Base-by-base conservation (phyloP, 176 grass and related monocot species). In the Echinochloa phyllopogon region DNA sequence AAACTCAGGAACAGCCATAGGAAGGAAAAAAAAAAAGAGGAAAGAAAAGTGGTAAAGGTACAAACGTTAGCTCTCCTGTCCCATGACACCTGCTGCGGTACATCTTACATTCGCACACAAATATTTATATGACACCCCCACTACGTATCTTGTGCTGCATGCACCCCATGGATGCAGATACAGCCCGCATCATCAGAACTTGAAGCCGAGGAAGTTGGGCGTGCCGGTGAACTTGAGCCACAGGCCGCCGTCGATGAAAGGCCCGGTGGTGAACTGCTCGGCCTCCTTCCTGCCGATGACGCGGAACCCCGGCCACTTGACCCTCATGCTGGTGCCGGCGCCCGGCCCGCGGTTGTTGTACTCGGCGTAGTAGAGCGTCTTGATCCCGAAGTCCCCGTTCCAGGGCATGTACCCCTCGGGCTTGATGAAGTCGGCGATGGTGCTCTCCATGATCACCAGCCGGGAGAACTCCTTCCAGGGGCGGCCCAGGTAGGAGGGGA, bases 311-410 rank as follows among this genome's bases (percentile, higher is more conserved):
- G 85, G 87, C 94, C 94, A 97, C 14, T 29, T 97, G 33, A 97
- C 94, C 62, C 94, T 86, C 81, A 71, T 71, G 70, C 82, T 89
- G 43, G 84, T 90, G 58, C 82, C 87, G 14, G 94, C 87, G 14
- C 94, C 94, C 3, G 91, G 87, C 1, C 94, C 94, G 4, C 86
- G 79, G 84, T 97, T 97, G 55, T 48, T 80, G 83, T 86, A 97
- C 90, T 96, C 94, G 13, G 91, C 94, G 85, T 87, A 96, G 81
- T 84, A 93, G 72, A 93, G 82, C 33, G 94, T 96, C 61, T 96
- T 87, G 42, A 89, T 21, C 6, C 7, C 94, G 71, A 87, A 87
- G 45, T 85, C 62, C 3, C 81, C 80, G 59, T 96, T 58, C 94
- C 91, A 96, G 0, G 84, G 84, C 83, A 83, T 87, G 80, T 88